phyloP scores from a whole-genome alignment of 305 asterid species.

The Euphrasia arctica region DNA sequence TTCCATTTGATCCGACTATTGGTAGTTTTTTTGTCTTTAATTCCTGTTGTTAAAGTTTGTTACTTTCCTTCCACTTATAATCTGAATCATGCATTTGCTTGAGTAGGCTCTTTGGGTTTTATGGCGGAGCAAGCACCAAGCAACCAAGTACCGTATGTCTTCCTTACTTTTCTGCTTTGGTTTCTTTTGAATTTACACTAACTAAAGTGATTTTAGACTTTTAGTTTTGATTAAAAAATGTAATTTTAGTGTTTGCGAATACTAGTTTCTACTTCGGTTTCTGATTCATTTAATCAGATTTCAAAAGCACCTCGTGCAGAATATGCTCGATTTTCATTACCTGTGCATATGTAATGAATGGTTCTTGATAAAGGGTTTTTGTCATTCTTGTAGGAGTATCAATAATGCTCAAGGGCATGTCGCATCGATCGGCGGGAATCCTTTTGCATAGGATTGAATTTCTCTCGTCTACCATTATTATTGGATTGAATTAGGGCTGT shows the following conservation, averaged over 20 bases:
- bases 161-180: slow-evolving; percentile 8
- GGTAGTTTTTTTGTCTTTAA: slow-evolving; percentile 23
- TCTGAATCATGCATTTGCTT: slow-evolving; percentile 16
- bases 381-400: slow-evolving; percentile 52
- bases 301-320: too few relatives aligned
- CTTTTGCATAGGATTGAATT: slow-evolving; percentile 49
- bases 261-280: too few relatives aligned
- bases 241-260: too few relatives aligned
- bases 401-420: slow-evolving; percentile 55
- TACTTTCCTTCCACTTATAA: not conserved
- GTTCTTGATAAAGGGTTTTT: slow-evolving; percentile 2
- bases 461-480: not conserved
- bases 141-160: slow-evolving; percentile 57
- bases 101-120: slow-evolving; percentile 57
- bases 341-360: too few relatives aligned
- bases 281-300: too few relatives aligned
- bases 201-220: not conserved
- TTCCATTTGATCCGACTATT: slow-evolving; percentile 31
- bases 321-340: too few relatives aligned
- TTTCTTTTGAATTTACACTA: not conserved
- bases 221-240: too few relatives aligned
- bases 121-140: slow-evolving; percentile 50
- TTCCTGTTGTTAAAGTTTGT: slow-evolving; percentile 6
- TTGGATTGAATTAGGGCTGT: slow-evolving; percentile 2
- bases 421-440: slow-evolving; percentile 76